Base-by-base conservation (phyloP, 495 filamentous ascomycete species). In the Talaromyces thailandensis region DNA sequence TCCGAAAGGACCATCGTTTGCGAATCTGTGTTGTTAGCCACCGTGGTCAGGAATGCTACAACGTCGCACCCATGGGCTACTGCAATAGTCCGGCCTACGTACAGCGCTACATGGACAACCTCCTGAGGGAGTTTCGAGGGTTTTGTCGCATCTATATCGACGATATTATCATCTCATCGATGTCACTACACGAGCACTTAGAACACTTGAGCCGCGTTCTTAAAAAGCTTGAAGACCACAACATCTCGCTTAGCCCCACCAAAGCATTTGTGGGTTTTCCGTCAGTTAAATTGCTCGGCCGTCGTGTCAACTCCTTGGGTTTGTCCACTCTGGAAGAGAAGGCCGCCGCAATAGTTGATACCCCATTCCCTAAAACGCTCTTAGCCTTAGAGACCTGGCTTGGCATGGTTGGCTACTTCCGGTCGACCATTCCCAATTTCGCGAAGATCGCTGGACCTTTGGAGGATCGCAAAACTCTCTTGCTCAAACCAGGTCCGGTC, bases 11-110 rank as follows among this genome's bases (percentile, higher is more conserved):
- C 1, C 7, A 66, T 26, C 23, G 43, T 4, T 23, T 64, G 16
- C 60, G 50, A 12, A 29, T 68, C 23, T 61, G 45, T 0, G 61
- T 66, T 2, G 45, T 58, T 8, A 43, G 31, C n/a, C 56, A 66
- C 23, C 2, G 56, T 4, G 56, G 61, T 1, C 45, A 68, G 32
- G 66, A 68, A 56, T 32, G 11, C 4, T 66, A 66, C 14, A 66
- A 68, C 1, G 64, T 65, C 0, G 56, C 64, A 28, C 6, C 65
- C 9, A 63, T 66, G 53, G 60, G 64, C 0, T 67, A 60, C 21
- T 35, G 31, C 8, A 67, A 67, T 24, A 63, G 18, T 1, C 18
- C 55, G 7, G 37, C 35, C 1, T 66, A 67, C n/a, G 43, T 64
- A 6, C 45, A 50, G 31, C 56, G 12, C 31, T 31, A 9, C 24